phyloP scores from a whole-genome alignment of 371 early-diverging fungal species.

The Blastocladiella emersonii region DNA sequence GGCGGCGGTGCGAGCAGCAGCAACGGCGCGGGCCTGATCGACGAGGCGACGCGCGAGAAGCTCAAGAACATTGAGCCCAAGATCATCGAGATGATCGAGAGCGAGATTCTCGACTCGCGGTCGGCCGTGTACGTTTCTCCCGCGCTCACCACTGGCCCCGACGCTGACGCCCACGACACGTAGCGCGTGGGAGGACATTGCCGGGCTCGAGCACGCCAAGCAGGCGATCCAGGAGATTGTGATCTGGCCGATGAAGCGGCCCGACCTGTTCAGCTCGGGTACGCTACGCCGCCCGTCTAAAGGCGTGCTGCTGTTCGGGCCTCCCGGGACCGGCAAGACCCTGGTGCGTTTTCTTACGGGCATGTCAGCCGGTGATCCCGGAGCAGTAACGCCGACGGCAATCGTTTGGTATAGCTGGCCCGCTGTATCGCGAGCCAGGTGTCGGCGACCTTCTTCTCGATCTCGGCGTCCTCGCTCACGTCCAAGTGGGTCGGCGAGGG shows the following conservation, averaged over 20 bases:
- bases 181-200: conserved; percentile 69
- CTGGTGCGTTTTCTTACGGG: too few relatives aligned
- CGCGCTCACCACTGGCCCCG: too few relatives aligned
- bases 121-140: not conserved
- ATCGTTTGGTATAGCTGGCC: too few relatives aligned
- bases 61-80: conserved; percentile 58
- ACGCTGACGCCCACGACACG: not conserved
- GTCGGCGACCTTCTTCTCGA: not conserved
- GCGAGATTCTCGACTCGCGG: conserved; percentile 33
- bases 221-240: conserved; percentile 61
- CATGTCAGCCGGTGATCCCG: too few relatives aligned
- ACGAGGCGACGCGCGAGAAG: conserved; percentile 33
- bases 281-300: conserved; percentile 66
- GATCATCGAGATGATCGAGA: conserved; percentile 65
- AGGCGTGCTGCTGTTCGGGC: conserved; percentile 57
- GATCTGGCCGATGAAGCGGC: conserved; percentile 78
- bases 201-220: conserved; percentile 81
- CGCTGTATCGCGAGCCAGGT: not conserved
- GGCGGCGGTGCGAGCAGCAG: too few relatives aligned
- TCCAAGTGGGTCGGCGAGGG: conserved; percentile 95
- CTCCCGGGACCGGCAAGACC: conserved; percentile 53
- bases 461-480: conserved; percentile 66
- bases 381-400: too few relatives aligned
- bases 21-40: too few relatives aligned
- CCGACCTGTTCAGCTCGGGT: conserved; percentile 23